phyloP scores from a whole-genome alignment of 176 grass and related monocot species.

The Alloteropsis semialata region DNA sequence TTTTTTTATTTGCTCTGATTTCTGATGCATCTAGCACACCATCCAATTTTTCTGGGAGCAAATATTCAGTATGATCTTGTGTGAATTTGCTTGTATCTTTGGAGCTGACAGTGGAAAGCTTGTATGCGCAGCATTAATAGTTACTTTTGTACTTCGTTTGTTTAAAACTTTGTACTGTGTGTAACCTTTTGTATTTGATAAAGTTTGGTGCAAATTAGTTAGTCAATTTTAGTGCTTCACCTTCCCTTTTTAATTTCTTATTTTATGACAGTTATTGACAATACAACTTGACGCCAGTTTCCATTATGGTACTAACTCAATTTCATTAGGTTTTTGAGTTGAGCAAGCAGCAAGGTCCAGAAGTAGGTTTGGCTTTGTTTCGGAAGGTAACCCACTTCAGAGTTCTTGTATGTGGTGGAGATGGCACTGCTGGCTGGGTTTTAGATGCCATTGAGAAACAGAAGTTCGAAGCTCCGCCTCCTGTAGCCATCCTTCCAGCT shows the following conservation, averaged over 20 bases:
- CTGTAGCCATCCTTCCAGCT: slow-evolving; percentile 84
- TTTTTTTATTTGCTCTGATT: slow-evolving; percentile 25
- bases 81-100: neutral
- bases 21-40: slow-evolving; percentile 1
- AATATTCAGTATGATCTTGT: neutral
- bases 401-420: slow-evolving; percentile 89
- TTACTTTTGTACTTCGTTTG: neutral
- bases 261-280: neutral
- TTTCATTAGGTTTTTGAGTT: slow-evolving; percentile 71
- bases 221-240: neutral
- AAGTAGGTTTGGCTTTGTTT: slow-evolving; percentile 70
- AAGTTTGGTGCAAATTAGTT: slow-evolving; percentile 1
- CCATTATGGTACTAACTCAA: neutral
- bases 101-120: neutral
- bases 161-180: neutral
- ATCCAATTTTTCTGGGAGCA: neutral
- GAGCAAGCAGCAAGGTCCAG: slow-evolving; percentile 73
- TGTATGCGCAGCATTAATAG: neutral
- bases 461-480: slow-evolving; percentile 76
- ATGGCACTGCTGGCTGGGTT: slow-evolving; percentile 81
- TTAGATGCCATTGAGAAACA: slow-evolving; percentile 84
- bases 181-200: neutral
- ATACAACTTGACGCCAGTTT: neutral
- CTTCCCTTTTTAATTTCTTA: slow-evolving; percentile 7
- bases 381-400: slow-evolving; percentile 74